Evolutionary conservation across 768 basidiomycete species (phyloP), one percentile per base, ranked within the genome.

Genomic region (Kwoniella shandongensis): DNA sequence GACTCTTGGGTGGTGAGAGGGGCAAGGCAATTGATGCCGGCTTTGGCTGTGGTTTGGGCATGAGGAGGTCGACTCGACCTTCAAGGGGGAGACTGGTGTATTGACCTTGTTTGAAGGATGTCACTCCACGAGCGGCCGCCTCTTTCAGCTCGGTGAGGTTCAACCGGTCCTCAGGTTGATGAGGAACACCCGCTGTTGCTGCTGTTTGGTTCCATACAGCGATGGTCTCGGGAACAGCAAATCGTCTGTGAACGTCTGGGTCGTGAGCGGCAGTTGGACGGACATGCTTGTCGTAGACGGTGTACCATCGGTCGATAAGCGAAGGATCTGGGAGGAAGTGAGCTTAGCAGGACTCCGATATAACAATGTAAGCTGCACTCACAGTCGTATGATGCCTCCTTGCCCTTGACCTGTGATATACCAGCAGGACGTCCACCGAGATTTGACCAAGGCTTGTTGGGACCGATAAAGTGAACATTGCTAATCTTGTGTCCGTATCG

Each of bases 371-470:
- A 10, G 26, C 22, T 5, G 13, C n/a, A 62, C 71, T 69, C 40
- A 76, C 75, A 76, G 51, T 76, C 73, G 46, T 66, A 75, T 0
- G 67, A 47, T n/a, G 42, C 29, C 29, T 69, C 61, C 47, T 67
- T 59, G 15, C 57, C 51, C 29, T 63, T 51, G 5, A 69, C 54
- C n/a, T 54, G 38, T 11, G 67, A 62, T 3, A 81, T 78, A 32
- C 81, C 83, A 1, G 89, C 85, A 10, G 85, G 80, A 29, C 90
- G 86, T 75, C 81, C 85, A 44, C 83, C 75, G 47, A 91, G 80
- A 17, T 85, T 83, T 47, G 85, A 81, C 94, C 96, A 99, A 13
- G 96, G 94, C 78, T 99, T 99, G 76, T 89, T 84, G n/a, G 85
- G 82, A 15, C 94, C 94, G 65, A 98, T 97, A 70, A 74, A 71